Conservation (phyloP, 768 basidiomycete species). For the Suillus clintonianus region DNA sequence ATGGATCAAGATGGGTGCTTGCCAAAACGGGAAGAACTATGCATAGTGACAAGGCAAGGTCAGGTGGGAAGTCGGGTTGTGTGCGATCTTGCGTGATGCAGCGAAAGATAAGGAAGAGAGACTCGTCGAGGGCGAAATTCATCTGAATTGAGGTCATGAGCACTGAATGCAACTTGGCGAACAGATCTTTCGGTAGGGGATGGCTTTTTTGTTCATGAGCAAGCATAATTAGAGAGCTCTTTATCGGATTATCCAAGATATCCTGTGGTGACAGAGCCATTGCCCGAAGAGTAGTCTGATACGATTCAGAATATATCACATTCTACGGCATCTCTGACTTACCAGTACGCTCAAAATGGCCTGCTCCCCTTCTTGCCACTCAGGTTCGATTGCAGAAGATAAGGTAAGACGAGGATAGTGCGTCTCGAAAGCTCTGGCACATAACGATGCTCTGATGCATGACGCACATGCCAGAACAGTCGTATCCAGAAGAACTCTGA, state of each 20-base stretch:
- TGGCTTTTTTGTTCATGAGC: conserved; percentile 18
- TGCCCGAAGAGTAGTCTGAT: conserved; percentile 32
- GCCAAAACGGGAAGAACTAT: conserved; percentile 56
- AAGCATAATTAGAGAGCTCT: conserved; percentile 25
- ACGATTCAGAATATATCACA: not conserved
- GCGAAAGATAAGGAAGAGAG: conserved; percentile 55
- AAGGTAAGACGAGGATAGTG: conserved; percentile 48
- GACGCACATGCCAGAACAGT: conserved; percentile 36
- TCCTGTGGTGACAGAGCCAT: conserved; percentile 26
- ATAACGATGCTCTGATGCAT: conserved; percentile 44
- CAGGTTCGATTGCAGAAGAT: conserved; percentile 29
- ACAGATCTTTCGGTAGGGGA: conserved; percentile 4
- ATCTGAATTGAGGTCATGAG: conserved; percentile 54
- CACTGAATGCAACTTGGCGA: conserved; percentile 38
- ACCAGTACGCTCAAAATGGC: conserved; percentile 43
- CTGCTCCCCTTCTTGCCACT: conserved; percentile 44
- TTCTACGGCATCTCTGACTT: conserved; percentile 16
- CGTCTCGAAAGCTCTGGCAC: conserved; percentile 46
- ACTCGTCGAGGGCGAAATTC: conserved; percentile 57
- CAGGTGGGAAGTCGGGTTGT: conserved; percentile 30
- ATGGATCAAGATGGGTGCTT: conserved; percentile 61
- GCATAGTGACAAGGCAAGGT: conserved; percentile 50
- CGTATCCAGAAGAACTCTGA: conserved; percentile 36
- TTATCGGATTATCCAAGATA: conserved; percentile 25
- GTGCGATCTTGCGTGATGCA: conserved; percentile 9